Conservation (phyloP, 305 asterid genomes). For the Galium porrigens region DNA sequence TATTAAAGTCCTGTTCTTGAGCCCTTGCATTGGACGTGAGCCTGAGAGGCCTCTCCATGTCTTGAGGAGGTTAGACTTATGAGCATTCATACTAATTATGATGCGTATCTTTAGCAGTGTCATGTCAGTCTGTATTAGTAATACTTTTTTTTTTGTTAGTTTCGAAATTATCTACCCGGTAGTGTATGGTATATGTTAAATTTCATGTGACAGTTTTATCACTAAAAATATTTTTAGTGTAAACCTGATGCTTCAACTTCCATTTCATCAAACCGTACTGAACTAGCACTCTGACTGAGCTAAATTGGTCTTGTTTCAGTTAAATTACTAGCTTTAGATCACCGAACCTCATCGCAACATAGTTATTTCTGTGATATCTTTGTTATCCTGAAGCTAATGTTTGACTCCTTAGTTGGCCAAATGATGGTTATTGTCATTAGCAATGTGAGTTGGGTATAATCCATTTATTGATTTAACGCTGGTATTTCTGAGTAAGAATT, state of each 20-base stretch:
- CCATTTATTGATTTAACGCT: background rate
- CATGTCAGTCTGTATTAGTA: background rate
- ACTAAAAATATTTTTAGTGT: background rate
- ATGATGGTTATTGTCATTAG: background rate
- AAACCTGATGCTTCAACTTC: background rate
- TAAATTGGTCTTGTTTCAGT: background rate
- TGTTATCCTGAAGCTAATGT: background rate
- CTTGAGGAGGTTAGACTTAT: background rate
- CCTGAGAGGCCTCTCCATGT: background rate
- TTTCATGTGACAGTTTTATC: background rate
- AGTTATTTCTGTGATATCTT: background rate
- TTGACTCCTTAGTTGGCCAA: background rate
- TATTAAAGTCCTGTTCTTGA: background rate
- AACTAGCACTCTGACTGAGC: background rate
- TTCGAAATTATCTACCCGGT: background rate
- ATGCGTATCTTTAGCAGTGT: background rate
- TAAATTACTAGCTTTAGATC: background rate
- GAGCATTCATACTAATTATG: background rate
- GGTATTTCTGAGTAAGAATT: background rate
- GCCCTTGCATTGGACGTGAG: background rate
- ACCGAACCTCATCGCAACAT: background rate
- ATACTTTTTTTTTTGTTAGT: background rate
- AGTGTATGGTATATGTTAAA: background rate
- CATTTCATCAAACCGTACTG: conserved; percentile 7
- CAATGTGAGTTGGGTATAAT: background rate